A percentile compares a stretch with the other conserved stretches of the same genome.
phyloP scores from a whole-genome alignment of 129 eudicot species.

The Arctium minus region DNA sequence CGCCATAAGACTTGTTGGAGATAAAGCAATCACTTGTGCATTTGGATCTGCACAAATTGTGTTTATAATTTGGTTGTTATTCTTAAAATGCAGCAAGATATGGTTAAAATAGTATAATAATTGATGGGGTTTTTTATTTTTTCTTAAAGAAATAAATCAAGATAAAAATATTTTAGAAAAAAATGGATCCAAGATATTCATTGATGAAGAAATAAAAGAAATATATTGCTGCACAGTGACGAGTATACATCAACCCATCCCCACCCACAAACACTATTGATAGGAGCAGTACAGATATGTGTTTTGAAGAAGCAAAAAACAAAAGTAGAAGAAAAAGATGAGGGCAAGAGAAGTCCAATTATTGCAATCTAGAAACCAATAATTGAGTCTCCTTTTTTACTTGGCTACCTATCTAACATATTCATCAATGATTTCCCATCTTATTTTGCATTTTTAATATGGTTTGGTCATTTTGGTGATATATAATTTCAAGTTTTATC shows the following conservation, averaged over 20 bases:
- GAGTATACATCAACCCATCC: slow-evolving; percentile 32
- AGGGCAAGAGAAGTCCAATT: slow-evolving; percentile 34
- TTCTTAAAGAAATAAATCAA: not conserved
- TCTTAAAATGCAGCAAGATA: not conserved
- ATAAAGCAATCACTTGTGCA: slow-evolving; percentile 42
- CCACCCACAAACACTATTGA: slow-evolving; percentile 33
- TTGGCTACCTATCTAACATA: slow-evolving; percentile 24
- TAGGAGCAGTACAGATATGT: slow-evolving; percentile 23
- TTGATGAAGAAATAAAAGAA: not conserved
- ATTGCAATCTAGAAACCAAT: slow-evolving; percentile 42
- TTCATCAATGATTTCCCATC: slow-evolving; percentile 13
- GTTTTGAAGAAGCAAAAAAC: slow-evolving; percentile 28
- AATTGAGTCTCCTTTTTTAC: slow-evolving; percentile 32
- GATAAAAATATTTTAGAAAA: not conserved
- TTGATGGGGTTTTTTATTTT: not conserved
- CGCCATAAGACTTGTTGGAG: slow-evolving; percentile 44
- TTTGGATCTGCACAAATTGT: slow-evolving; percentile 25
- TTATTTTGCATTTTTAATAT: slow-evolving; percentile 3
- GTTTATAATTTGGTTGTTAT: not conserved
- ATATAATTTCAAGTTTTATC: no score
- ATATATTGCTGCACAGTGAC: slow-evolving; percentile 19
- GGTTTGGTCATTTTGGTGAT: no score
- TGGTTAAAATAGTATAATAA: not conserved
- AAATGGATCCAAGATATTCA: slow-evolving; percentile 15
- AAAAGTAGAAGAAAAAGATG: slow-evolving; percentile 30